phyloP scores from a whole-genome alignment of 805 yeast species.

The Hanseniaspora nectarophila region DNA sequence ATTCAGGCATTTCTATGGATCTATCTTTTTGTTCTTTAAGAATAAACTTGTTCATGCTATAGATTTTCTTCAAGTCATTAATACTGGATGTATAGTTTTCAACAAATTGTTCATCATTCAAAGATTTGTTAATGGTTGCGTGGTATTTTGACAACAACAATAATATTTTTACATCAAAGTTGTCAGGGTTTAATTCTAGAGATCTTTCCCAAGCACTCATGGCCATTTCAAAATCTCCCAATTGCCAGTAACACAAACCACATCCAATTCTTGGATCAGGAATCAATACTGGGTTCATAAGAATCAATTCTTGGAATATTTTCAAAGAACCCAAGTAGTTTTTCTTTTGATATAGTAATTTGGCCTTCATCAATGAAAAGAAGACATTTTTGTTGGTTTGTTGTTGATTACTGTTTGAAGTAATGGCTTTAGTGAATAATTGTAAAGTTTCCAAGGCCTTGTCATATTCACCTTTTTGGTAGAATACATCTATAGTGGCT shows the following conservation, averaged over 20 bases:
- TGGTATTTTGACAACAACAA: slow-evolving; percentile 60
- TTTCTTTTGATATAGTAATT: slow-evolving; percentile 57
- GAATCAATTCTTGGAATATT: slow-evolving; percentile 70
- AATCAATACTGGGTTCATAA: slow-evolving; percentile 59
- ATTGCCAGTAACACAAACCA: slow-evolving; percentile 86
- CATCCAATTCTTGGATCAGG: slow-evolving; percentile 94
- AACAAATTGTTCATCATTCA: slow-evolving; percentile 44
- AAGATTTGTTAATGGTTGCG: slow-evolving; percentile 40
- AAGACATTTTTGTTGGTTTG: slow-evolving; percentile 49
- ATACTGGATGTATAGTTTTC: slow-evolving; percentile 49
- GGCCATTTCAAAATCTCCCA: slow-evolving; percentile 71
- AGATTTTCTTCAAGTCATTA: slow-evolving; percentile 29
- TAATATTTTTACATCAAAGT: slow-evolving; percentile 50
- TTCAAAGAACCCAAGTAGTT: slow-evolving; percentile 65
- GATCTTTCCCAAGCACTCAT: slow-evolving; percentile 71
- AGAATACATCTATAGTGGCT: slow-evolving; percentile 55
- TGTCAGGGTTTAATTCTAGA: slow-evolving; percentile 49
- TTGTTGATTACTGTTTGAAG: slow-evolving; percentile 25
- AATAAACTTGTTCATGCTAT: slow-evolving; percentile 15
- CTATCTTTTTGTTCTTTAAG: slow-evolving; percentile 23
- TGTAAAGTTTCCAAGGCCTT: slow-evolving; percentile 63
- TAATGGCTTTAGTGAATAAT: slow-evolving; percentile 35
- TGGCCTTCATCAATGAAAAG: slow-evolving; percentile 78
- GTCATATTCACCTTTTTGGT: slow-evolving; percentile 51
- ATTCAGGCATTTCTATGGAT: slow-evolving; percentile 26